Base-by-base conservation (phyloP, 805 yeast genomes). In the Starmerella davenportii region DNA sequence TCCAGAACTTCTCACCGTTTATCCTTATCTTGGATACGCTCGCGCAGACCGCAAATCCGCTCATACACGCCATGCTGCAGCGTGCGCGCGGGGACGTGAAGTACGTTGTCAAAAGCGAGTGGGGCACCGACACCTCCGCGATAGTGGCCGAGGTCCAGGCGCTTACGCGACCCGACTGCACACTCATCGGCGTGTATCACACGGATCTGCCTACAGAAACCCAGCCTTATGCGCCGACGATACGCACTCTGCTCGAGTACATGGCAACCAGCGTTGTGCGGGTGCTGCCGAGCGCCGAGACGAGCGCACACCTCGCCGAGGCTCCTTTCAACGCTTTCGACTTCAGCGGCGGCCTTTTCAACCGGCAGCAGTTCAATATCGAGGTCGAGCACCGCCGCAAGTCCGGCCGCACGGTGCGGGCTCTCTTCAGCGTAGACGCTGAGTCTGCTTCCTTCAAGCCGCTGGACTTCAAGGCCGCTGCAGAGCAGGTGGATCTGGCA, bases 241-340 rank as follows among this genome's bases (percentile, higher is more conserved):
- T 69, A 0, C 41, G 64, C n/a, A 63, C 63, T 4, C 52, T 79
- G 19, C 59, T 82, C 21, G 61, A 68, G 28, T 82, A 72, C 51
- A 70, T 84, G 53, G 84, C 95, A 2, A 76, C 87, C 2, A 64
- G 80, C 1, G 69, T 80, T 1, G 63, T 85, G 33, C 76, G 75
- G 27, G 55, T 80, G 0, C 55, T 63, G 17, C 82, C 87, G 2
- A 42, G 43, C 29, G 44, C 36, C 8, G 35, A 40, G 48, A 21
- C 42, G 47, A 25, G 40, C 25, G 42, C 43, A 3, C 45, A 43
- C 8, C 51, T 51, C 4, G 50, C 52, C 2, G 75, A 70, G 25
- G 5, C 23, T 16, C 8, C 23, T 5, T 32, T 9, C 23, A 15
- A 78, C 79, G 36, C 30, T 8, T 45, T 41, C 32, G 47, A 44